phyloP scores from a whole-genome alignment of 2,329 filamentous ascomycete genomes.

The Pestalotiopsis sp. region DNA sequence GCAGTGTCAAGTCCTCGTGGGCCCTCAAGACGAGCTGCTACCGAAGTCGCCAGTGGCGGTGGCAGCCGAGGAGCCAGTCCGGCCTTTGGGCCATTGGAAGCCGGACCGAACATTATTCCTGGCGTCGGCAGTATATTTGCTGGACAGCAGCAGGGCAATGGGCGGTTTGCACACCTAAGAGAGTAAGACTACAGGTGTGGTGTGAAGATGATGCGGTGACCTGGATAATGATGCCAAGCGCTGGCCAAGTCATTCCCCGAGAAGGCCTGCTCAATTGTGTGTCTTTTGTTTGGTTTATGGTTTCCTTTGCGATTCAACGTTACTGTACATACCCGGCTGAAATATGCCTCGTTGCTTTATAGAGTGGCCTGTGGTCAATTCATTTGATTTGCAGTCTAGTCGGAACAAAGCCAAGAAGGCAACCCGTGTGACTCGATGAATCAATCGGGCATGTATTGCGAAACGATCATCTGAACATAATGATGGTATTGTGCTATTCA shows the following conservation, averaged over 20 bases:
- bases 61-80: conserved; percentile 52
- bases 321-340: conserved; percentile 3
- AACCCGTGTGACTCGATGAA: too few relatives aligned
- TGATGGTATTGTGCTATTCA: too few relatives aligned
- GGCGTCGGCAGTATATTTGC: conserved; percentile 37
- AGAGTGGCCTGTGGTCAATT: neutral
- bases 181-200: conserved; percentile 8
- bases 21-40: conserved; percentile 29
- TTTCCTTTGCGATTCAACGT: neutral
- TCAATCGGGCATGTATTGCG: too few relatives aligned
- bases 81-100: conserved; percentile 31
- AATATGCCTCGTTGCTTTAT: conserved; percentile 12
- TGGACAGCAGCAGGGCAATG: conserved; percentile 38
- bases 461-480: too few relatives aligned
- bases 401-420: too few relatives aligned
- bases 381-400: neutral
- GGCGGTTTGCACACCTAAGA: conserved; percentile 18
- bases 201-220: neutral
- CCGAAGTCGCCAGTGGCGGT: conserved; percentile 31
- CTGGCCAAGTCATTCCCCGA: neutral
- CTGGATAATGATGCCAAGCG: neutral
- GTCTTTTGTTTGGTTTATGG: neutral
- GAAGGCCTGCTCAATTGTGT: neutral
- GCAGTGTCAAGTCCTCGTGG: conserved; percentile 53
- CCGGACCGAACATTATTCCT: conserved; percentile 19